Conservation (phyloP, 2,329 filamentous ascomycete genomes). For the Trichoderma semiorbis region DNA sequence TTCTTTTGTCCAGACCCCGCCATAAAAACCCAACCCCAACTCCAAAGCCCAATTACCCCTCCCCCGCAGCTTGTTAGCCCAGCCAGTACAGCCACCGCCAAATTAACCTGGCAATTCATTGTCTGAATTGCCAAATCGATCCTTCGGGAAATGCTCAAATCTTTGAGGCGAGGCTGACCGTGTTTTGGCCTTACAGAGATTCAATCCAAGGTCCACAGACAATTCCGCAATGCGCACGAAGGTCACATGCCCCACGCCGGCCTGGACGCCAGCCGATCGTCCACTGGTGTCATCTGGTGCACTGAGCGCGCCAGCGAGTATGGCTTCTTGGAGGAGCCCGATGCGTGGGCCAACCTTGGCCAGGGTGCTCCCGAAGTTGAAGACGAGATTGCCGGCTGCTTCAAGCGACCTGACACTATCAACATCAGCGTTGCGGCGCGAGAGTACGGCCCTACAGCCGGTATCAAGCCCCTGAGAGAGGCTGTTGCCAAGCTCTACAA, state of each 20-base stretch:
- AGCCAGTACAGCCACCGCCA: slow-evolving; percentile 7
- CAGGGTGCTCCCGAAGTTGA: slow-evolving; percentile 94
- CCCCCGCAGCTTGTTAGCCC: slow-evolving; percentile 17
- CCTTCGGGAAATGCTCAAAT: background rate
- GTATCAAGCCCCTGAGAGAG: slow-evolving; percentile 84
- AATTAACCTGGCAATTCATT: background rate
- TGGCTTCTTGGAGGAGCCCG: slow-evolving; percentile 79
- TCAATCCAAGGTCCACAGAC: slow-evolving; percentile 78
- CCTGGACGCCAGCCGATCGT: slow-evolving; percentile 81
- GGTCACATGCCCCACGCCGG: slow-evolving; percentile 89
- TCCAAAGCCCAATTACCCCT: slow-evolving; percentile 12
- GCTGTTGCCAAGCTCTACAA: slow-evolving; percentile 93
- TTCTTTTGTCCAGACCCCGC: slow-evolving; percentile 11
- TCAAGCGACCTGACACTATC: slow-evolving; percentile 74
- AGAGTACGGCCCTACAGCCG: slow-evolving; percentile 91
- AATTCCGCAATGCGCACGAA: slow-evolving; percentile 87
- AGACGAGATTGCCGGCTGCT: slow-evolving; percentile 86
- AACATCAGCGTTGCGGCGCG: slow-evolving; percentile 73
- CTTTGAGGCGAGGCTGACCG: slow-evolving; percentile 19
- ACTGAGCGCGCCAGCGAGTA: slow-evolving; percentile 84
- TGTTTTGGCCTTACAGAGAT: slow-evolving; percentile 54
- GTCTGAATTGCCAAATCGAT: background rate
- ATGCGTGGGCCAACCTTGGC: slow-evolving; percentile 86
- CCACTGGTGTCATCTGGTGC: slow-evolving; percentile 93
- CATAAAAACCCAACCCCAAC: slow-evolving; percentile 1